Evolutionary conservation across 169 alveolate genomes (phyloP).

Genomic region (Cryptosporidium sp.): DNA sequence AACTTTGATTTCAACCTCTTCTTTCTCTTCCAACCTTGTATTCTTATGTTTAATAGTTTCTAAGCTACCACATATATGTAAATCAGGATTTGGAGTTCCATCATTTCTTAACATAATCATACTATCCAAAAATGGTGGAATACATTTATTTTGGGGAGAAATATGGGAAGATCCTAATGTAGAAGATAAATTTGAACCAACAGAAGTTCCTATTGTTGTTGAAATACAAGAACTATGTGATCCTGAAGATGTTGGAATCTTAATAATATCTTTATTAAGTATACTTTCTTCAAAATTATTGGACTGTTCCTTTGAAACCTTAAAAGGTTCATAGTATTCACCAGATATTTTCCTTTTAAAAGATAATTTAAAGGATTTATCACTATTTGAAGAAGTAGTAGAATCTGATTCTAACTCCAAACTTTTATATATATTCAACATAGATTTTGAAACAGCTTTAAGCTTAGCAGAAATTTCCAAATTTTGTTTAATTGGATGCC

Average conservation of each 20-base stretch:
- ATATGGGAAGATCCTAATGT: neutral
- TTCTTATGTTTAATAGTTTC: neutral
- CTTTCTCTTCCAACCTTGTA: neutral
- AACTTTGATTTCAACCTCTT: neutral
- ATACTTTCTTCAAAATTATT: neutral
- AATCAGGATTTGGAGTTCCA: neutral
- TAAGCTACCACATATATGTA: constrained; percentile 21
- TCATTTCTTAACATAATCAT: constrained; percentile 31
- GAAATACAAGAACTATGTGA: constrained; percentile 19
- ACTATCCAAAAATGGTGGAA: constrained; percentile 61
- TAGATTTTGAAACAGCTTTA: constrained; percentile 13
- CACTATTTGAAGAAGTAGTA: neutral
- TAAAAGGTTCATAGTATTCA: neutral
- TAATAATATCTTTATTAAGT: constrained; percentile 8
- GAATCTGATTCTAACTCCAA: neutral
- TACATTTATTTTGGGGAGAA: constrained; percentile 1
- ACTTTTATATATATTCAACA: neutral
- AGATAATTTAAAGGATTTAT: neutral
- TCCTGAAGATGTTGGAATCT: constrained; percentile 17
- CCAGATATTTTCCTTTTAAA: neutral
- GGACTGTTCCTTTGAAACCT: neutral
- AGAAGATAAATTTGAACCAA: constrained; percentile 7
- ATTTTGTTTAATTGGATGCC: constrained; percentile 65
- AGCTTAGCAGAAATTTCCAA: constrained; percentile 52
- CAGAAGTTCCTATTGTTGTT: constrained; percentile 18